Evolutionary conservation across 225 moss, liverwort and hornwort genomes (phyloP).

Genomic region (Pseudisothecium myosuroides): DNA sequence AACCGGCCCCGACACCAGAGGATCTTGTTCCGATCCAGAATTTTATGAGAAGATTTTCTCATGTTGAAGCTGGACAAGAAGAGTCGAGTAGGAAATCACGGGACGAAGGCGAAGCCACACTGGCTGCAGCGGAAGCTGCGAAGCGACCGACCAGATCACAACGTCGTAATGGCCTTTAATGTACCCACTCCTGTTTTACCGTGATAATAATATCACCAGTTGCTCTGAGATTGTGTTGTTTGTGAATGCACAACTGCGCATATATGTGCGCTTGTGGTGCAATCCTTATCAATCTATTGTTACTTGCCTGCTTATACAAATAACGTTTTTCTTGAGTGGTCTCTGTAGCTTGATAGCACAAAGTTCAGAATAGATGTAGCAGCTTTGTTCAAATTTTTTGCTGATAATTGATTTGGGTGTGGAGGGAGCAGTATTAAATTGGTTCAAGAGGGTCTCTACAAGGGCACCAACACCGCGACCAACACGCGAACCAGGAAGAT

Average conservation of each 20-base stretch:
- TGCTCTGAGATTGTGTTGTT: background rate
- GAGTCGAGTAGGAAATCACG: background rate
- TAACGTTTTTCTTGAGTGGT: background rate
- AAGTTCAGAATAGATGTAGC: background rate
- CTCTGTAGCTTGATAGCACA: background rate
- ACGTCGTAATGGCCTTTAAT: slow-evolving; percentile 10
- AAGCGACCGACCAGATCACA: slow-evolving; percentile 4
- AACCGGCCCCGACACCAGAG: background rate
- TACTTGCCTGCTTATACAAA: background rate
- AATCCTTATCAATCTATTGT: background rate
- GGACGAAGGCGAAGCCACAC: background rate
- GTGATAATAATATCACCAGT: background rate
- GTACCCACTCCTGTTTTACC: background rate
- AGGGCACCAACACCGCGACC: background rate
- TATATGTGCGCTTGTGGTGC: background rate
- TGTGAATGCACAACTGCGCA: background rate
- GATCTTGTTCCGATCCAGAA: slow-evolving; percentile 14
- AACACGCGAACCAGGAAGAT: background rate
- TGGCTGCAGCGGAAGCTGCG: background rate
- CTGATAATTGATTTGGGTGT: background rate
- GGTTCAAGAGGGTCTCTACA: background rate
- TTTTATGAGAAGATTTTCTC: slow-evolving; percentile 14
- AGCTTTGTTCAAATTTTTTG: background rate
- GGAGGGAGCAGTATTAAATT: background rate
- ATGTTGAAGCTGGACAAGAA: slow-evolving; percentile 1